Evolutionary conservation across 495 filamentous ascomycete species (phyloP), one percentile per base, ranked within the genome.

Genomic region (Parathielavia hyrcaniae): DNA sequence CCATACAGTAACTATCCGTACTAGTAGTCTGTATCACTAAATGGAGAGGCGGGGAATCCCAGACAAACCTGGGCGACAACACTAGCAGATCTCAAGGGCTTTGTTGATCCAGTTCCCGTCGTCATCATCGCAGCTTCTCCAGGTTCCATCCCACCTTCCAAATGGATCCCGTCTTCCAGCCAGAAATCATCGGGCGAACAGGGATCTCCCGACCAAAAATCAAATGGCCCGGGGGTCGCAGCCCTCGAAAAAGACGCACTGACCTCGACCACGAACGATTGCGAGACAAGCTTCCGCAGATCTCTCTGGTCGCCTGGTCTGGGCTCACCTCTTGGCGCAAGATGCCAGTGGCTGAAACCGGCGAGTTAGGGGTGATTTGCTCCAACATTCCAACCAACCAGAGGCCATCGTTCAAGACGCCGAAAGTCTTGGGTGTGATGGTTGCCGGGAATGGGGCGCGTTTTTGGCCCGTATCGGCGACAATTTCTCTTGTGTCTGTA

Each of bases 231-330:
- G n/a, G n/a, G 46, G 46, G 46, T 26, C 8, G 9, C 22, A 40
- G 54, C 34, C 35, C n/a, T 38, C 39, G 30, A 36, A 26, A 32
- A 36, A 26, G 17, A 17, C 39, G 50, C 58, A 54, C 55, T 34
- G 50, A 55, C 58, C 36, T 22, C 39, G 20, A 26, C 32, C 34
- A n/a, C 41, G 50, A 59, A 48, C 23, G 43, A 43, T 41, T n/a
- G 44, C 57, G 58, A 60, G 51, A 60, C 58, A 60, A 55, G 58
- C 58, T 60, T 60, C 51, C 34, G 50, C 50, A 41, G 51, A 55
- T 55, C 58, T 13, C 43, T n/a, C n/a, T n/a, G n/a, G n/a, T n/a
- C n/a, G n/a, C n/a, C 26, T 35, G 44, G 43, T 34, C 49, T 43
- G 40, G 36, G 23, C 55, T 41, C 47, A 22, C 47, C 47, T 51